These are phyloP conservation scores for Rheum nobile DNA, from an alignment of 148 eudicot species.

Conservation along the genomic window DNA sequence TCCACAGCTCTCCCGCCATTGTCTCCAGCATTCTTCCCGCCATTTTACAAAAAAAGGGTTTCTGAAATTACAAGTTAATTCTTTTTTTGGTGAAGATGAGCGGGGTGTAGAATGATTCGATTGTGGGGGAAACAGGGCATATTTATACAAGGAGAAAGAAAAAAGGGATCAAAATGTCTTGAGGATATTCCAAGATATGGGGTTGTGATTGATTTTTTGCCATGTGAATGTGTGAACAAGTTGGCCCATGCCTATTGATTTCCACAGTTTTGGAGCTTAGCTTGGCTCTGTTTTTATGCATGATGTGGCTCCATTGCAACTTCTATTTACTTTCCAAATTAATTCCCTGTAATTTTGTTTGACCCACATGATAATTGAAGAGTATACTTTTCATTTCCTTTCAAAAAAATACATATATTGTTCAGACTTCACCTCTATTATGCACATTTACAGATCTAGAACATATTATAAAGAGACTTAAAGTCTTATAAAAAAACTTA, in stretches of 20 bases:
- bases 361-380: background rate
- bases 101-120: background rate
- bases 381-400: background rate
- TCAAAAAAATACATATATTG: background rate
- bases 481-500: no score
- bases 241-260: background rate
- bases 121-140: background rate
- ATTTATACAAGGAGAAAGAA: background rate
- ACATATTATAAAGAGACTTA: no score
- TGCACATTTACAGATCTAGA: no score
- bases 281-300: background rate
- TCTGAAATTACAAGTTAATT: no score
- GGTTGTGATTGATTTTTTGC: background rate
- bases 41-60: background rate
- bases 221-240: background rate
- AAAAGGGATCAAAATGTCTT: background rate
- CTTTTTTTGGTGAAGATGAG: background rate
- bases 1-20: background rate
- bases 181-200: slow-evolving; percentile 5
- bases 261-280: background rate
- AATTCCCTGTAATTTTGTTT: background rate
- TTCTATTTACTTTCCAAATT: background rate
- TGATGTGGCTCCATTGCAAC: slow-evolving; percentile 6
- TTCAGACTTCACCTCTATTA: no score
- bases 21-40: background rate